Conservation (phyloP, 371 early-diverging fungal genomes). For the Mortierella sp. region DNA sequence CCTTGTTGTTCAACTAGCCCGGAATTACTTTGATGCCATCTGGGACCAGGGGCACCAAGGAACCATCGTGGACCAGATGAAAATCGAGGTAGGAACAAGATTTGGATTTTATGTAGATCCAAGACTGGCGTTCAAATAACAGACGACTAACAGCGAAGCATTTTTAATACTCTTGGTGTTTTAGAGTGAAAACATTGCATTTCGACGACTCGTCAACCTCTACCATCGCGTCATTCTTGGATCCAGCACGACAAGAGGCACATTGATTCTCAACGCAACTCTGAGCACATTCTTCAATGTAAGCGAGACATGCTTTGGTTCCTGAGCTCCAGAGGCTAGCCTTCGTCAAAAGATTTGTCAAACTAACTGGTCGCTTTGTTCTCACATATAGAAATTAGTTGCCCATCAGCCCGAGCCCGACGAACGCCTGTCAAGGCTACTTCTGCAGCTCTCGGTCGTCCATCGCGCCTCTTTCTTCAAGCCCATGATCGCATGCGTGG, state of each 20-base stretch:
- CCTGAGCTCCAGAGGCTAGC: too few species aligned
- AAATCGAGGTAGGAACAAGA: slow-evolving; percentile 35
- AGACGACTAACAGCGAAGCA: neutral
- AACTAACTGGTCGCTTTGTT: neutral
- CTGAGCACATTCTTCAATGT: slow-evolving; percentile 45
- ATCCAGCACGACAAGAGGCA: slow-evolving; percentile 20
- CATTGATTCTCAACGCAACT: slow-evolving; percentile 29
- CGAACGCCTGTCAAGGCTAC: slow-evolving; percentile 58
- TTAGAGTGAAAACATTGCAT: slow-evolving; percentile 32
- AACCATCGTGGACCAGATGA: slow-evolving; percentile 46
- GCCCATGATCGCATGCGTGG: slow-evolving; percentile 72
- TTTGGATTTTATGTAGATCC: too few species aligned
- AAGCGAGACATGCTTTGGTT: neutral
- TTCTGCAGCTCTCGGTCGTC: slow-evolving; percentile 60
- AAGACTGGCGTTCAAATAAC: too few species aligned
- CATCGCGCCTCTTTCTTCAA: slow-evolving; percentile 66
- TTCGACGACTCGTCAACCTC: slow-evolving; percentile 32
- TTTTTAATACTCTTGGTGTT: neutral
- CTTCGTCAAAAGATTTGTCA: neutral
- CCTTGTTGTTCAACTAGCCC: slow-evolving; percentile 29
- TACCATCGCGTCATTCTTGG: slow-evolving; percentile 43
- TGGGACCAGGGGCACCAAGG: slow-evolving; percentile 62
- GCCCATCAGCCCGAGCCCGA: slow-evolving; percentile 47
- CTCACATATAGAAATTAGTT: slow-evolving; percentile 39
- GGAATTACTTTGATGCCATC: slow-evolving; percentile 57